Evolutionary conservation across 805 yeast species (phyloP), one percentile per base, ranked within the genome.

Genomic region (Clavispora phyllophila): DNA sequence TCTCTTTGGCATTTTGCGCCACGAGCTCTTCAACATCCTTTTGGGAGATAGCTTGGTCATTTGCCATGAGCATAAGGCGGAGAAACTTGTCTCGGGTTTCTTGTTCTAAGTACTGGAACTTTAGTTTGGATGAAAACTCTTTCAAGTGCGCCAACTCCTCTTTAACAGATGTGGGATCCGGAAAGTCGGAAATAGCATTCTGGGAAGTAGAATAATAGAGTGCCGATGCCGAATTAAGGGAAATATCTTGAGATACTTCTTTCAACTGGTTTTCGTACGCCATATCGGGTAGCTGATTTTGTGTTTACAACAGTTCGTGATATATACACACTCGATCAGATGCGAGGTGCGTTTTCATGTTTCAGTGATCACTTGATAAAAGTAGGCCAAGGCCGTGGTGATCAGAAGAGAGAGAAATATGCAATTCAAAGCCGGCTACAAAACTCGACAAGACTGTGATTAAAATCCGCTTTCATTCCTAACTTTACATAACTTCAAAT

Each of bases 41-140:
- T 15, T 57, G 64, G 23, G 61, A 62, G 13, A 67, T 54, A 24
- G 51, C 1, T 56, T 53, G 62, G 51, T 42, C 60, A 62, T 40
- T 61, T 66, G 42, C 43, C 15, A 47, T 37, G 10, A 78, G 63
- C 9, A 84, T 62, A 22, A 68, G 64, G 28, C 84, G 62, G 28
- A 84, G 62, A 58, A 84, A 84, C 57, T 77, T 75, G 49, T 82
- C 86, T 47, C 84, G 76, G 4, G 88, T 74, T 48, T 82, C 89
- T 53, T 82, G 85, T 56, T 84, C 91, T 33, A 82, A 57, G 54
- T 80, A 84, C 43, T 81, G 74, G 47, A 81, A 81, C 51, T 81
- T 80, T 33, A 83, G 63, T 44, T 81, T 73, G 14, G 75, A 72
- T 45, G 76, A 75, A 20, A 72, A 54, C 47, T 70, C 70, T 44